Evolutionary conservation across 1,284 basidiomycete genomes (phyloP).

Genomic region (Apiotrichum laibachii): DNA sequence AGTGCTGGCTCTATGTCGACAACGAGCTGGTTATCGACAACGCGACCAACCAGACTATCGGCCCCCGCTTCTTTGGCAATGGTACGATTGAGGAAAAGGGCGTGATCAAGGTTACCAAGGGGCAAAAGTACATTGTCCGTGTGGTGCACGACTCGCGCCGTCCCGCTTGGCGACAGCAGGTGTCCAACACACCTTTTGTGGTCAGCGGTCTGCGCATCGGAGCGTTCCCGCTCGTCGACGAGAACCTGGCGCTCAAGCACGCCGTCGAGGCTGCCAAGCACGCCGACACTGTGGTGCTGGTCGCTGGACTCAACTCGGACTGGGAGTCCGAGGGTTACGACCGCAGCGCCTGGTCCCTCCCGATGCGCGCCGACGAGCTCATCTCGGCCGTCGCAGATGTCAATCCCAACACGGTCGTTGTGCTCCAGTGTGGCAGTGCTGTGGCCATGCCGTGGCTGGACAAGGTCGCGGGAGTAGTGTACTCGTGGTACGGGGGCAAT

Average conservation of each 20-base stretch:
- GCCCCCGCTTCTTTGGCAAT: conserved; percentile 26
- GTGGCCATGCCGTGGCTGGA: conserved; percentile 73
- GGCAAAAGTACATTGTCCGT: conserved; percentile 34
- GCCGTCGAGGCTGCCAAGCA: conserved; percentile 44
- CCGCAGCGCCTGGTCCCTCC: conserved; percentile 50
- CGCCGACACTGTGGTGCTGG: conserved; percentile 61
- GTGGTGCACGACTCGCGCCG: conserved; percentile 24
- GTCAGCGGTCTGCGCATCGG: conserved; percentile 38
- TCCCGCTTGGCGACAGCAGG: background rate
- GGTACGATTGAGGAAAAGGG: conserved; percentile 26
- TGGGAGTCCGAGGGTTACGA: conserved; percentile 53
- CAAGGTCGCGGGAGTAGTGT: conserved; percentile 63
- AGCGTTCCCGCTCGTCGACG: conserved; percentile 56
- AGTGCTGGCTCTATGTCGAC: conserved; percentile 58
- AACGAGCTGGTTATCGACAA: conserved; percentile 64
- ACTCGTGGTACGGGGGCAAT: conserved; percentile 79
- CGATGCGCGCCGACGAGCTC: conserved; percentile 59
- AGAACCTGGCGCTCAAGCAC: conserved; percentile 57
- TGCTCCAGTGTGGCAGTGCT: conserved; percentile 68
- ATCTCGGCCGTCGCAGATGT: conserved; percentile 62
- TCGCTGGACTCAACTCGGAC: conserved; percentile 62
- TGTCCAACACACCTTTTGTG: background rate
- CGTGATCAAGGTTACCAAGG: conserved; percentile 25
- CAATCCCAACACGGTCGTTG: conserved; percentile 71
- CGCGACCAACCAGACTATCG: conserved; percentile 53